phyloP scores from a whole-genome alignment of 1,284 basidiomycete genomes.

The Exsudoporus floridanus region DNA sequence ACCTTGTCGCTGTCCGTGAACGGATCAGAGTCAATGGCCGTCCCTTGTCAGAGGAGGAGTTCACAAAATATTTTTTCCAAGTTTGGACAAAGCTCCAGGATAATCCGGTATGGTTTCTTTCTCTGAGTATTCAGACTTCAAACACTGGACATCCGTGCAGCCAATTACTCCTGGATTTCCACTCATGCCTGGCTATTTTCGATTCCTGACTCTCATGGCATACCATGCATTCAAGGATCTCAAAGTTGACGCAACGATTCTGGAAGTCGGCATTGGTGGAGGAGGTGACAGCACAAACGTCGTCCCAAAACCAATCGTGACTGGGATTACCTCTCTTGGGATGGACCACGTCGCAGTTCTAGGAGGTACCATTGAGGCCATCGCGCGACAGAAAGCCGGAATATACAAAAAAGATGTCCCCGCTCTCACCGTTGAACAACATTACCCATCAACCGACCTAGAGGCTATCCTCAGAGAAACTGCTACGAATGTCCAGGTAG shows the following conservation, averaged over 20 bases:
- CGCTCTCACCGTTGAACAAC: slow-evolving; percentile 83
- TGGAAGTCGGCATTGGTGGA: slow-evolving; percentile 98
- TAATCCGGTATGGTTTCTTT: slow-evolving; percentile 43
- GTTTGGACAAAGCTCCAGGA: slow-evolving; percentile 87
- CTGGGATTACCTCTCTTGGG: slow-evolving; percentile 89
- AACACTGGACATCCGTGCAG: slow-evolving; percentile 26
- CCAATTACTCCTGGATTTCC: slow-evolving; percentile 58
- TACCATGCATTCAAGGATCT: slow-evolving; percentile 87
- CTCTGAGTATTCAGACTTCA: not conserved
- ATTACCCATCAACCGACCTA: slow-evolving; percentile 69
- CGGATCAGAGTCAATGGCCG: slow-evolving; percentile 91
- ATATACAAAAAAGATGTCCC: slow-evolving; percentile 94
- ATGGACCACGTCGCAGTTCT: slow-evolving; percentile 92
- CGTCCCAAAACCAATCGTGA: slow-evolving; percentile 85
- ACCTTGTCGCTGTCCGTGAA: slow-evolving; percentile 94
- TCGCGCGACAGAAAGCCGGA: slow-evolving; percentile 95
- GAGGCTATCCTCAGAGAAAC: slow-evolving; percentile 65
- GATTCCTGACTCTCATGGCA: slow-evolving; percentile 89
- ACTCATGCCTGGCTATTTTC: slow-evolving; percentile 89
- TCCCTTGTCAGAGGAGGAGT: slow-evolving; percentile 86
- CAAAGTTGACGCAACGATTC: slow-evolving; percentile 83
- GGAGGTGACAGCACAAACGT: slow-evolving; percentile 96
- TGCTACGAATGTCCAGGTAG: slow-evolving; percentile 66
- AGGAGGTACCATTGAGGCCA: slow-evolving; percentile 87
- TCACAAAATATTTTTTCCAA: slow-evolving; percentile 93